Evolutionary conservation across 306 rosid genomes (phyloP).

Genomic region (Corylus heterophylla): DNA sequence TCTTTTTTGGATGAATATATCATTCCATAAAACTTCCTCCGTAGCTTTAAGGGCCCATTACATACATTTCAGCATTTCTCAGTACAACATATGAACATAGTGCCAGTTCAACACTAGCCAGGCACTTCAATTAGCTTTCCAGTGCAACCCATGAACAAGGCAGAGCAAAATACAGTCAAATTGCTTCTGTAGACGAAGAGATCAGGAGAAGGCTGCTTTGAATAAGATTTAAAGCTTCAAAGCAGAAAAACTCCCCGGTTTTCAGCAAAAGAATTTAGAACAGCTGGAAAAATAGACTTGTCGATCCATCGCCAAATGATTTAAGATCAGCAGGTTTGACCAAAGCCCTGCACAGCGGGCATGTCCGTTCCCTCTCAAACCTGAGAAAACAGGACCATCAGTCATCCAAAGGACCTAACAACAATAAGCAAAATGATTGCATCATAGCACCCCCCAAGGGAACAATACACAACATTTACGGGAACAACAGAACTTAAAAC

Average conservation of each 20-base stretch:
- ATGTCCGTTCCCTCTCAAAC: conserved; percentile 98
- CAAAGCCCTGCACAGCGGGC: conserved; percentile 96
- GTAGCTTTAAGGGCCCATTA: conserved; percentile 45
- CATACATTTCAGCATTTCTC: conserved; percentile 47
- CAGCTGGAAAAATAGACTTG: conserved; percentile 87
- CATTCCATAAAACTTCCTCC: conserved; percentile 31
- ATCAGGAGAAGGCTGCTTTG: conserved; percentile 49
- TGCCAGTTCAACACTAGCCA: conserved; percentile 39
- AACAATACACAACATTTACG: not conserved
- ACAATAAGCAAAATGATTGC: not conserved
- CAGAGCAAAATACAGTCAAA: conserved; percentile 39
- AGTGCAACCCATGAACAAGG: conserved; percentile 39
- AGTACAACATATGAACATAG: conserved; percentile 51
- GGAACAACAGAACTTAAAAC: not conserved
- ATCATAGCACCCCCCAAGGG: not conserved
- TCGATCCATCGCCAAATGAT: conserved; percentile 96
- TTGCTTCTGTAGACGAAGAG: conserved; percentile 51
- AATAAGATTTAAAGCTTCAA: conserved; percentile 41
- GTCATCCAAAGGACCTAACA: conserved; percentile 12
- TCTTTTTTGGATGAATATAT: no score
- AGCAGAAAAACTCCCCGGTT: conserved; percentile 51
- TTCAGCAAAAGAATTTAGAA: conserved; percentile 49
- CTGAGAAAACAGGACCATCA: conserved; percentile 42
- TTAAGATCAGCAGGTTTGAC: conserved; percentile 93
- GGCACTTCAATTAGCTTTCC: conserved; percentile 39